A percentile compares a stretch with the other conserved stretches of the same genome.
These are phyloP conservation scores for Diatrype stigma DNA, from an alignment of 2,329 filamentous ascomycete species.

Conservation along the genomic window DNA sequence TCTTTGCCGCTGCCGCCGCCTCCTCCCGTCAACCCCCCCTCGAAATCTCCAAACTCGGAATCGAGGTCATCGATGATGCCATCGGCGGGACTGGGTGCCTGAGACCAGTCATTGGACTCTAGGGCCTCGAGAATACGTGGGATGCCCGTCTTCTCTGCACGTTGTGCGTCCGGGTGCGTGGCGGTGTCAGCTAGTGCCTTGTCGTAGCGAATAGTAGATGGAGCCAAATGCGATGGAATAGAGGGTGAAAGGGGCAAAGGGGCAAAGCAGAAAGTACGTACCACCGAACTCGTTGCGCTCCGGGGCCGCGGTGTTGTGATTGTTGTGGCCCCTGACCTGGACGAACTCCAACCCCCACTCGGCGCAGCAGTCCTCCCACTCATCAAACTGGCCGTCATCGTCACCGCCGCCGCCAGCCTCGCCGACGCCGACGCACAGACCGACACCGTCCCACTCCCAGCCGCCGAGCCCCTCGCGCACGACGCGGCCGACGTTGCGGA, in stretches of 20 bases:
- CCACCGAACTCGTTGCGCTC: slow-evolving; percentile 56
- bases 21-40: slow-evolving; percentile 24
- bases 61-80: slow-evolving; percentile 19
- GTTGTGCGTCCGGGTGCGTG: too few relatives aligned
- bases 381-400: too few relatives aligned
- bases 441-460: slow-evolving; percentile 61
- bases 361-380: slow-evolving; percentile 59
- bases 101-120: slow-evolving; percentile 62
- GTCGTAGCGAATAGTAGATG: too few relatives aligned
- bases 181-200: too few relatives aligned
- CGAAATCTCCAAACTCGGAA: slow-evolving; percentile 31
- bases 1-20: slow-evolving; percentile 17
- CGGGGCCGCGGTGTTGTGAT: slow-evolving; percentile 19
- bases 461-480: slow-evolving; percentile 55
- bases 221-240: too few relatives aligned
- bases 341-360: slow-evolving; percentile 61
- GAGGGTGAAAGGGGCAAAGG: neutral
- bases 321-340: slow-evolving; percentile 39
- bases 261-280: slow-evolving; percentile 30
- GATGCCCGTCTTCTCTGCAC: slow-evolving; percentile 58
- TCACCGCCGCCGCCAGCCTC: slow-evolving; percentile 35
- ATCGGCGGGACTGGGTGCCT: slow-evolving; percentile 20
- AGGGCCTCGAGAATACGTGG: slow-evolving; percentile 57
- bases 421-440: slow-evolving; percentile 54
- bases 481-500: slow-evolving; percentile 51